A percentile compares a stretch with the other conserved stretches of the same genome.
These are phyloP conservation scores for Adansonia rubrostipa DNA, from an alignment of 441 rosid genomes.

Conservation along the genomic window DNA sequence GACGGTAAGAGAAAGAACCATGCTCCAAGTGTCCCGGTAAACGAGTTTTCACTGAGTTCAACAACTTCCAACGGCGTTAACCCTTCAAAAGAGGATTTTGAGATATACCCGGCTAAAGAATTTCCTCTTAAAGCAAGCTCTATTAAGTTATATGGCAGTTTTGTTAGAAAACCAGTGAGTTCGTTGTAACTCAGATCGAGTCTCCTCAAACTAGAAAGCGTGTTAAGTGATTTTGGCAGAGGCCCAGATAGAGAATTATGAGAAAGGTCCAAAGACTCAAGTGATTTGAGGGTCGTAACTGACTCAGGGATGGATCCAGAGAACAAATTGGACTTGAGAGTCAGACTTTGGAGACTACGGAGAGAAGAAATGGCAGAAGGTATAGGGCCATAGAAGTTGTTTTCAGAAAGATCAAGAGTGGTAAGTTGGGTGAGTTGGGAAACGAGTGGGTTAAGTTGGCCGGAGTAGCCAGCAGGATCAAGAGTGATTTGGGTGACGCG, in stretches of 20 bases:
- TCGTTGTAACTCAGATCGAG: slow-evolving; percentile 80
- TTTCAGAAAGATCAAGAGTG: slow-evolving; percentile 71
- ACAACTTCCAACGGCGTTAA: slow-evolving; percentile 64
- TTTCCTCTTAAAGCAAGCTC: slow-evolving; percentile 72
- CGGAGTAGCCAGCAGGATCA: slow-evolving; percentile 84
- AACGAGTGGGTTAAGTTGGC: slow-evolving; percentile 64
- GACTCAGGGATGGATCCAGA: slow-evolving; percentile 65
- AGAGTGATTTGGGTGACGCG: slow-evolving; percentile 73
- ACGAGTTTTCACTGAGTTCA: slow-evolving; percentile 79
- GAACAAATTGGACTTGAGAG: slow-evolving; percentile 71
- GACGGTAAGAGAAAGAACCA: slow-evolving; percentile 82
- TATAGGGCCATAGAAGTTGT: slow-evolving; percentile 63
- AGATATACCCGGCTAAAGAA: slow-evolving; percentile 59
- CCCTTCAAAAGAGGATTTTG: slow-evolving; percentile 54
- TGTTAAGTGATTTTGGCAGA: slow-evolving; percentile 50
- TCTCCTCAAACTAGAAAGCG: slow-evolving; percentile 49
- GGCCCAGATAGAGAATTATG: slow-evolving; percentile 63
- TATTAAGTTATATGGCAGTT: slow-evolving; percentile 54
- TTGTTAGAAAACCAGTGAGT: slow-evolving; percentile 64
- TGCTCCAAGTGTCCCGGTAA: slow-evolving; percentile 60
- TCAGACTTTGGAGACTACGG: slow-evolving; percentile 47
- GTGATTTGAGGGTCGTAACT: slow-evolving; percentile 44
- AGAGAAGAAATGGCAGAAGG: slow-evolving; percentile 69
- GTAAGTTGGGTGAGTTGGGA: slow-evolving; percentile 61
- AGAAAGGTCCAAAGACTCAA: slow-evolving; percentile 62